Conservation (phyloP, 1,284 basidiomycete genomes). For the Pterulicium gracile region DNA sequence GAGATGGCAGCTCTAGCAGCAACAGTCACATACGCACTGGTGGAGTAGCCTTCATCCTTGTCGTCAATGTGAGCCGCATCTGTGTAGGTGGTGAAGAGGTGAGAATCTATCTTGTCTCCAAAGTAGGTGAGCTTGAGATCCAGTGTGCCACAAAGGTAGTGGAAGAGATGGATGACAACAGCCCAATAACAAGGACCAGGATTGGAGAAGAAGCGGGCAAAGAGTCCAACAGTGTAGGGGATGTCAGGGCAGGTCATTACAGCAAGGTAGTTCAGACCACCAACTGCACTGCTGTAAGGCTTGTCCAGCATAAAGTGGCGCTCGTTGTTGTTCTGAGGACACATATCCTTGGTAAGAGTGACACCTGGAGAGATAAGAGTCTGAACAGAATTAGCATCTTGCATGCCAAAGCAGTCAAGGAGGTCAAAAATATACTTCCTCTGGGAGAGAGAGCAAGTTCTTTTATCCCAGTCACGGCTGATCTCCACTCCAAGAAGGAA, state of each 20-base stretch:
- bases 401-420: slow-evolving; percentile 21
- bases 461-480: slow-evolving; percentile 6
- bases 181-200: slow-evolving; percentile 21
- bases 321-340: slow-evolving; percentile 14
- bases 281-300: slow-evolving; percentile 21
- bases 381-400: slow-evolving; percentile 18
- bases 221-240: slow-evolving; percentile 19
- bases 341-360: slow-evolving; percentile 10
- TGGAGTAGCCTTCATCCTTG: slow-evolving; percentile 12
- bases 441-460: slow-evolving; percentile 21
- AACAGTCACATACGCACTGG: slow-evolving; percentile 12
- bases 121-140: slow-evolving; percentile 14
- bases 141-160: slow-evolving; percentile 21
- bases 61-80: slow-evolving; percentile 19
- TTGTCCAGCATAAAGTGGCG: slow-evolving; percentile 12
- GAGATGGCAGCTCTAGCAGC: slow-evolving; percentile 17
- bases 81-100: slow-evolving; percentile 11
- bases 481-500: slow-evolving; percentile 7
- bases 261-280: slow-evolving; percentile 23
- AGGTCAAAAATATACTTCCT: slow-evolving; percentile 21
- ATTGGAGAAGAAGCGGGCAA: slow-evolving; percentile 20
- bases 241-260: slow-evolving; percentile 25
- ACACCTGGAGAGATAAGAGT: slow-evolving; percentile 21
- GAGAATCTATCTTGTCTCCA: slow-evolving; percentile 3
- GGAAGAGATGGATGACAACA: slow-evolving; percentile 21